Evolutionary conservation across 139 green algal genomes (phyloP).

Genomic region (Volvox reticuliferus): DNA sequence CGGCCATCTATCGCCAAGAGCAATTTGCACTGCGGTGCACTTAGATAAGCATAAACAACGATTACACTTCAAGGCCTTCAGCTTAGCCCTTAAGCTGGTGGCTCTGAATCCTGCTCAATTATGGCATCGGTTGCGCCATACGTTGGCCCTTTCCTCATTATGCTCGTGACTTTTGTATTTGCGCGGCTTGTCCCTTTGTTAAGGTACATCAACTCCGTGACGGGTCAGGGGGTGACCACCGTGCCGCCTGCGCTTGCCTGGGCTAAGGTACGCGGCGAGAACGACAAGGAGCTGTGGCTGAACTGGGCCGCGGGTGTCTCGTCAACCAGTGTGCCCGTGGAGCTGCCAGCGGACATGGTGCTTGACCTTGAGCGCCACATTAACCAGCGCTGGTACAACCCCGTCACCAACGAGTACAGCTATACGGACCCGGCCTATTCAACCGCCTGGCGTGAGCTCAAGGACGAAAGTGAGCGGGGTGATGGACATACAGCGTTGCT

Average conservation of each 20-base stretch:
- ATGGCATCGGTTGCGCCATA: no score
- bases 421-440: conserved; percentile 40
- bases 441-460: conserved; percentile 44
- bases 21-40: no score
- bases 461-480: conserved; percentile 36
- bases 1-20: no score
- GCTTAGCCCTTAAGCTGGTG: no score
- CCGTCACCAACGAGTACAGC: conserved; percentile 19
- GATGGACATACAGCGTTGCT: no score
- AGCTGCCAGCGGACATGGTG: conserved; percentile 21
- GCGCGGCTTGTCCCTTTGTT: no score
- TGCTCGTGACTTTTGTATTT: no score
- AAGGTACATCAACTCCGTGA: conserved; percentile 56
- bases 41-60: no score
- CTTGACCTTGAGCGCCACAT: background rate
- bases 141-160: no score
- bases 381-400: conserved; percentile 46
- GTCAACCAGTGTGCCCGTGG: background rate
- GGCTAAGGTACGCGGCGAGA: background rate
- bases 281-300: conserved; percentile 34
- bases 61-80: no score
- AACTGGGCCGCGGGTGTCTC: conserved; percentile 9
- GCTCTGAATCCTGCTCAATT: no score
- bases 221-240: conserved; percentile 33
- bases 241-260: conserved; percentile 44